These are phyloP conservation scores for Linum usitatissimum DNA, from an alignment of 345 rosid genomes.

Conservation along the genomic window DNA sequence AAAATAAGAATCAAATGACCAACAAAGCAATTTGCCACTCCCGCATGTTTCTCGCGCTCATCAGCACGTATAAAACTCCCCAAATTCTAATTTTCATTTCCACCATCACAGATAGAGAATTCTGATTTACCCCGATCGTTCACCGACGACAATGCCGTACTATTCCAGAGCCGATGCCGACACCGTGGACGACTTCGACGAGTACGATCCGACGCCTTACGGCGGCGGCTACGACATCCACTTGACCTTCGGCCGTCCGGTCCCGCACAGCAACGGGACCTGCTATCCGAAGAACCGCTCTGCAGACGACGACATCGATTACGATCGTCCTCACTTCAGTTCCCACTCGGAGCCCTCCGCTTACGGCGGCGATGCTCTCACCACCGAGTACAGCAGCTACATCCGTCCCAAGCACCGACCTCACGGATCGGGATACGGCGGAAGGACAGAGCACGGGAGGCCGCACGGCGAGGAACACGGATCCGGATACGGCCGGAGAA, in stretches of 20 bases:
- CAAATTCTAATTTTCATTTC: too few species aligned
- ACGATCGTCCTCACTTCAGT: conserved; percentile 55
- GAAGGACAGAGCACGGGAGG: conserved; percentile 18
- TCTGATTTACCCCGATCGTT: not conserved
- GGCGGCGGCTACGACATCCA: conserved; percentile 76
- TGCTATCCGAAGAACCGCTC: conserved; percentile 44
- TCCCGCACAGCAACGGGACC: conserved; percentile 50
- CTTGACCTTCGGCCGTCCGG: conserved; percentile 69
- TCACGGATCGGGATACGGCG: conserved; percentile 11
- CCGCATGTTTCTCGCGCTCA: too few species aligned
- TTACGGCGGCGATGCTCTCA: conserved; percentile 30
- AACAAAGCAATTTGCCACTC: too few species aligned
- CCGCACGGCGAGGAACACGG: conserved; percentile 28
- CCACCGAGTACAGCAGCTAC: conserved; percentile 72
- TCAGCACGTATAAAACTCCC: too few species aligned
- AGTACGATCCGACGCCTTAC: conserved; percentile 82
- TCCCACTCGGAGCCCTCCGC: conserved; percentile 59
- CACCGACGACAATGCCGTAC: conserved; percentile 54
- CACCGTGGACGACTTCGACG: conserved; percentile 62
- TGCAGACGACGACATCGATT: conserved; percentile 41
- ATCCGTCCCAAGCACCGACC: conserved; percentile 44
- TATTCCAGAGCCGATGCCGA: conserved; percentile 37
- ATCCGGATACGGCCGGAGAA: conserved; percentile 28
- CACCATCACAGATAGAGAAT: not conserved
- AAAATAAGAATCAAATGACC: too few species aligned